Conservation (phyloP, 1,284 basidiomycete species). For the Ceratorhiza oryzae-sativae region DNA sequence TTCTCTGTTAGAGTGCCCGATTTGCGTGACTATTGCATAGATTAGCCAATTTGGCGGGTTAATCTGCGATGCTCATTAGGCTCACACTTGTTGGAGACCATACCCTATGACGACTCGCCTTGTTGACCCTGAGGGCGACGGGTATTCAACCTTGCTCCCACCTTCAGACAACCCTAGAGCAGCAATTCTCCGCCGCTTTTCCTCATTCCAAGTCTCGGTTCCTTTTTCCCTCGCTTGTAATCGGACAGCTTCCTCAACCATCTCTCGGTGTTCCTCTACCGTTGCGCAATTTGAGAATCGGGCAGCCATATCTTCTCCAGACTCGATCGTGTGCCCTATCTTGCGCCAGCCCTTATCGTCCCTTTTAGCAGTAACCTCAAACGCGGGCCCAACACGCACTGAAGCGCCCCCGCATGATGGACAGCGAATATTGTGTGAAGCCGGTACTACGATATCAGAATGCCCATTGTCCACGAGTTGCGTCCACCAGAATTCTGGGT, state of each 20-base stretch:
- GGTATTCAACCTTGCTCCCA: neutral
- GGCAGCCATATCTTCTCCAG: neutral
- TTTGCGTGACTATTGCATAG: neutral
- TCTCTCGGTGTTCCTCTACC: neutral
- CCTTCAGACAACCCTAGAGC: neutral
- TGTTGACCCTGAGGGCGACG: neutral
- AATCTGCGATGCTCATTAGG: neutral
- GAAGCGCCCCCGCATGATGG: neutral
- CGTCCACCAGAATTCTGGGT: slow-evolving; percentile 1
- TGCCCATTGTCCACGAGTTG: neutral
- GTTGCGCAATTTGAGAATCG: neutral
- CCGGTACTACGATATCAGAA: neutral
- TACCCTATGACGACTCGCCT: neutral
- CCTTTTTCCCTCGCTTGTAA: neutral
- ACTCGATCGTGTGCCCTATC: neutral
- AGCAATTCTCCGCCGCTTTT: slow-evolving; percentile 3
- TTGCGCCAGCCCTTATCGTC: neutral
- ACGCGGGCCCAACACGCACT: neutral
- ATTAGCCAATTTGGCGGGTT: neutral
- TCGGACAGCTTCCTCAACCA: neutral
- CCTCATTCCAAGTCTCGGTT: slow-evolving; percentile 6
- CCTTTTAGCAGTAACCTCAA: neutral
- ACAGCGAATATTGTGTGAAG: neutral
- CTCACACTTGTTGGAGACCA: neutral
- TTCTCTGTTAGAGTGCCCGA: neutral